Percentiles rank a stretch among this genome's conserved stretches.
phyloP scores from a whole-genome alignment of 23 red algal species.

The Pyropia haitanensis region DNA sequence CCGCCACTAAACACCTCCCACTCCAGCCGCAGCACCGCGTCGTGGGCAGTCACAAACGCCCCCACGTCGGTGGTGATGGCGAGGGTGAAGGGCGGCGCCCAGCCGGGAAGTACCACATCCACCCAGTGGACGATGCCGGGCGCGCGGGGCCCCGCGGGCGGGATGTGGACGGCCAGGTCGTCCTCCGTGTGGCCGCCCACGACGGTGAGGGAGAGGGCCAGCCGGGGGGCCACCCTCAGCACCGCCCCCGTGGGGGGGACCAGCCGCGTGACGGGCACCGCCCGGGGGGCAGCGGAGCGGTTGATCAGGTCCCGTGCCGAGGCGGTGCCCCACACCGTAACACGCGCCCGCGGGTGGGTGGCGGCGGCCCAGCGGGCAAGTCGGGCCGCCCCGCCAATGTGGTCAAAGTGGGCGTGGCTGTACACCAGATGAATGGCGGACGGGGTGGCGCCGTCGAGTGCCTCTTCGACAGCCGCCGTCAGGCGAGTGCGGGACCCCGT shows the following conservation, averaged over 20 bases:
- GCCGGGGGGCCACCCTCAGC: background rate
- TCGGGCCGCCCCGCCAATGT: slow-evolving; percentile 21
- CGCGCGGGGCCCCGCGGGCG: background rate
- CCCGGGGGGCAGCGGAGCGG: background rate
- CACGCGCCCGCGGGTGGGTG: background rate
- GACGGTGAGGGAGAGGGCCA: slow-evolving; percentile 1
- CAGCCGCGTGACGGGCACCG: slow-evolving; percentile 1
- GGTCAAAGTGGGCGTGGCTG: slow-evolving; percentile 34
- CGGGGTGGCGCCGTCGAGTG: slow-evolving; percentile 1
- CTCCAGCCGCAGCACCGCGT: slow-evolving; percentile 1
- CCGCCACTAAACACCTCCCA: slow-evolving; percentile 12
- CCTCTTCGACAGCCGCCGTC: slow-evolving; percentile 8
- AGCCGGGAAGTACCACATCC: slow-evolving; percentile 21
- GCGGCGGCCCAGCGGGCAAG: slow-evolving; percentile 3
- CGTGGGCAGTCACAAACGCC: slow-evolving; percentile 9
- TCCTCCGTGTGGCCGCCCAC: slow-evolving; percentile 7
- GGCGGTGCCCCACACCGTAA: slow-evolving; percentile 14
- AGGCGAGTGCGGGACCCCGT: background rate
- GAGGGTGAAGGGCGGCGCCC: slow-evolving; percentile 6
- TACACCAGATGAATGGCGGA: slow-evolving; percentile 22
- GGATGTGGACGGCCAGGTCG: slow-evolving; percentile 17
- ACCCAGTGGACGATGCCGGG: slow-evolving; percentile 15
- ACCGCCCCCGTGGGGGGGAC: background rate
- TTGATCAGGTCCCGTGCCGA: background rate
- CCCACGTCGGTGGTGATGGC: slow-evolving; percentile 16